These are phyloP conservation scores for Fomitopsis palustris DNA, from an alignment of 1,284 basidiomycete species.

Conservation along the genomic window DNA sequence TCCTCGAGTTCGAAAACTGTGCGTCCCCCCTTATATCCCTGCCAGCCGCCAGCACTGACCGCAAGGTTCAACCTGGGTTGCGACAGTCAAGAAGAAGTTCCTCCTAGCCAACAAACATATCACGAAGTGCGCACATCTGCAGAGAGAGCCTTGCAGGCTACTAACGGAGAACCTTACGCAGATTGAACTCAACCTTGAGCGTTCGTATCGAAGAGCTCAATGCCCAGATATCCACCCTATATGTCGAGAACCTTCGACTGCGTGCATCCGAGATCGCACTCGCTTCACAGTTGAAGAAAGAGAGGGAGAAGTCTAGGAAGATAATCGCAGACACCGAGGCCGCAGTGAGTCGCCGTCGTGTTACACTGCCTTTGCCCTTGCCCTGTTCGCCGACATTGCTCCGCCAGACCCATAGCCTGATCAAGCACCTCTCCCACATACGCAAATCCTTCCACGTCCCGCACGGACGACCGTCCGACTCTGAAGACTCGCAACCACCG, in stretches of 20 bases:
- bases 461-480: constrained; percentile 26
- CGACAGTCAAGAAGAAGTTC: constrained; percentile 84
- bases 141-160: background rate
- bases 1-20: constrained; percentile 82
- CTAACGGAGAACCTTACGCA: constrained; percentile 25
- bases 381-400: constrained; percentile 5
- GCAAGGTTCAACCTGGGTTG: constrained; percentile 15
- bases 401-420: constrained; percentile 53
- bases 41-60: background rate
- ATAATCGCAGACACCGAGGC: constrained; percentile 68
- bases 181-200: constrained; percentile 79
- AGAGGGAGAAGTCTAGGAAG: constrained; percentile 69
- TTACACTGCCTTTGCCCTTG: background rate
- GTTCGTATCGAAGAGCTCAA: constrained; percentile 81
- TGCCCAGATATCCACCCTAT: constrained; percentile 71
- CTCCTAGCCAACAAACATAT: constrained; percentile 86
- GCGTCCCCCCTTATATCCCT: constrained; percentile 29
- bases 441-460: constrained; percentile 56
- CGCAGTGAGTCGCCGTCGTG: constrained; percentile 48
- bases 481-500: constrained; percentile 41
- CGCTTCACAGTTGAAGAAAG: constrained; percentile 68
- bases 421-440: constrained; percentile 62
- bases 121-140: constrained; percentile 55
- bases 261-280: constrained; percentile 77
- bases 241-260: constrained; percentile 76